Evolutionary conservation across 148 eudicot species (phyloP).

Genomic region (Spergularia bocconei): DNA sequence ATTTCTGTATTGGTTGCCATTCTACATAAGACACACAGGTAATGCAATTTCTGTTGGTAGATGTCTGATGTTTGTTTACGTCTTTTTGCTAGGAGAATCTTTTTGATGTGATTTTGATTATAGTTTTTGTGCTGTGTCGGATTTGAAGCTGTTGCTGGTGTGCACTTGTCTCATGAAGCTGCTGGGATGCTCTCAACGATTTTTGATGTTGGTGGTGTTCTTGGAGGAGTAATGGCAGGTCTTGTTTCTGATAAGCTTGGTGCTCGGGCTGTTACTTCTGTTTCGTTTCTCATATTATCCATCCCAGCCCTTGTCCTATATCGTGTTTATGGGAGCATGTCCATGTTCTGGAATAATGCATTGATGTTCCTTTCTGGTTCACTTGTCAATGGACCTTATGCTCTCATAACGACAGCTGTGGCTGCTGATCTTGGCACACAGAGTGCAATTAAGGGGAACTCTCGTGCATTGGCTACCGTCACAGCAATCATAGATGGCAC

Average conservation of each 20-base stretch:
- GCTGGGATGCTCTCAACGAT: slow-evolving; percentile 88
- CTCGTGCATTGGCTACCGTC: slow-evolving; percentile 89
- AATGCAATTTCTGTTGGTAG: slow-evolving; percentile 7
- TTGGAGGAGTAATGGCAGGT: slow-evolving; percentile 83
- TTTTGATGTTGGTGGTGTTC: slow-evolving; percentile 88
- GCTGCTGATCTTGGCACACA: slow-evolving; percentile 94
- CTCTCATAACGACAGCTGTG: slow-evolving; percentile 89
- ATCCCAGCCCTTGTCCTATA: slow-evolving; percentile 70
- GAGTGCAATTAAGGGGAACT: slow-evolving; percentile 53
- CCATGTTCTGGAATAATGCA: slow-evolving; percentile 50
- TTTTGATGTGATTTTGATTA: slow-evolving; percentile 10
- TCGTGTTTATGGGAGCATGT: slow-evolving; percentile 71
- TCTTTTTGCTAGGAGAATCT: background rate
- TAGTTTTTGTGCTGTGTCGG: slow-evolving; percentile 12
- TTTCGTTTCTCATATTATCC: slow-evolving; percentile 57
- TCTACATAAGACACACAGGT: slow-evolving; percentile 93
- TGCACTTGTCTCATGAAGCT: slow-evolving; percentile 69
- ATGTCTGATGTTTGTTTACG: slow-evolving; percentile 8
- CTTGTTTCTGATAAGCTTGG: slow-evolving; percentile 66
- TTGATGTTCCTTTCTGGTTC: slow-evolving; percentile 76
- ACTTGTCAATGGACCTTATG: slow-evolving; percentile 90
- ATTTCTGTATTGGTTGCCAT: slow-evolving; percentile 94
- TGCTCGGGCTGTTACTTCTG: slow-evolving; percentile 75
- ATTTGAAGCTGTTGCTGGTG: slow-evolving; percentile 84
- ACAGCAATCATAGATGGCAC: slow-evolving; percentile 95